Evolutionary conservation across 164 flowering plant genomes (phyloP).

Genomic region (Vitis riparia): DNA sequence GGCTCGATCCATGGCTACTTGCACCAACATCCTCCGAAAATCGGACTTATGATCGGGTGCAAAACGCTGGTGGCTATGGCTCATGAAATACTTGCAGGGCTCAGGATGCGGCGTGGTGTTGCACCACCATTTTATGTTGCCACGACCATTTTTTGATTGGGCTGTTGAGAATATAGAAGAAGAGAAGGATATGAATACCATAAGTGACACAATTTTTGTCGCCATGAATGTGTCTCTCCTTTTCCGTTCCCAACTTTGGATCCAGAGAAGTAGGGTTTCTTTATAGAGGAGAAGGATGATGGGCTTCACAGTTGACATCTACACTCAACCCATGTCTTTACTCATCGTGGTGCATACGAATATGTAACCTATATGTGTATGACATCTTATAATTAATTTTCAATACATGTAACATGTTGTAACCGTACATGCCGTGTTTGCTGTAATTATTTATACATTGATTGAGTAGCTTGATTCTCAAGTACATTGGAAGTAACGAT

Average conservation of each 20-base stretch:
- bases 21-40: conserved; percentile 27
- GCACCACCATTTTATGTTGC: conserved; percentile 44
- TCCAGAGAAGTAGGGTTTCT: neutral
- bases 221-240: conserved; percentile 9
- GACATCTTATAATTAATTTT: too few species aligned
- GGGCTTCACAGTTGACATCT: neutral
- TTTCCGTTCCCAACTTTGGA: neutral
- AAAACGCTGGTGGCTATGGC: conserved; percentile 6
- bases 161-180: conserved; percentile 13
- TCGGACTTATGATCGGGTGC: conserved; percentile 18
- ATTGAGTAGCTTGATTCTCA: neutral
- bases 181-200: conserved; percentile 5
- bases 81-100: conserved; percentile 35
- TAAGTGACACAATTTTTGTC: neutral
- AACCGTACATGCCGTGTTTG: too few species aligned
- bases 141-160: neutral
- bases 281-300: neutral
- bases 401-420: too few species aligned
- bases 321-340: neutral
- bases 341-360: neutral
- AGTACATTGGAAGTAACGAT: conserved; percentile 8
- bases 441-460: too few species aligned
- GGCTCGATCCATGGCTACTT: conserved; percentile 35
- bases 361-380: too few species aligned
- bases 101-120: conserved; percentile 47